phyloP scores from a whole-genome alignment of 2,329 filamentous ascomycete genomes.

The Nannizziopsis arthrosporioides region DNA sequence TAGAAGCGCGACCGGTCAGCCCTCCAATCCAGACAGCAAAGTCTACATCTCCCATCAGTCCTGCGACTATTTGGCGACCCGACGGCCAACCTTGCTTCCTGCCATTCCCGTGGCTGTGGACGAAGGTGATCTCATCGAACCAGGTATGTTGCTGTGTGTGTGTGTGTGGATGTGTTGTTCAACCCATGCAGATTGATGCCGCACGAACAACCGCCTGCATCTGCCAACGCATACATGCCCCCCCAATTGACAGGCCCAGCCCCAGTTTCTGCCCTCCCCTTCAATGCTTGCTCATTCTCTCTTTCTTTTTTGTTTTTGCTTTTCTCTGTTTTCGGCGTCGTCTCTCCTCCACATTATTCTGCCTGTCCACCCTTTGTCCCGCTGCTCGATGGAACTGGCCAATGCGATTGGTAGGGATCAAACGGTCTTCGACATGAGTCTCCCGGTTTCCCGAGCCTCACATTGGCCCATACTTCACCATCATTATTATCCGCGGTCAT shows the following conservation, averaged over 20 bases:
- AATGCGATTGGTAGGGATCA: no score
- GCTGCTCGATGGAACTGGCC: no score
- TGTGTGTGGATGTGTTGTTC: slow-evolving; percentile 10
- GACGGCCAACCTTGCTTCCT: no score
- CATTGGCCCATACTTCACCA: no score
- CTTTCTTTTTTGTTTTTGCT: neutral
- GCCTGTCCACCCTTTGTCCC: no score
- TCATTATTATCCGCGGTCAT: no score
- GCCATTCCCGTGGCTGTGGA: neutral
- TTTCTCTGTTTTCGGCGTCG: neutral
- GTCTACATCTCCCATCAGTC: no score
- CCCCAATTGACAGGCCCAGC: slow-evolving; percentile 5
- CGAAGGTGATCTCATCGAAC: slow-evolving; percentile 1
- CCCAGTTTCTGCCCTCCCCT: neutral
- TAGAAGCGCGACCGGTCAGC: no score
- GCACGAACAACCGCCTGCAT: slow-evolving; percentile 9
- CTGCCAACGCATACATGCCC: slow-evolving; percentile 15
- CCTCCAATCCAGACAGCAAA: no score
- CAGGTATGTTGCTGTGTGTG: slow-evolving; percentile 6
- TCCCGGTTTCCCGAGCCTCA: no score
- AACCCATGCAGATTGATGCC: slow-evolving; percentile 10
- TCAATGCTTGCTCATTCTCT: neutral
- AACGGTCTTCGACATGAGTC: no score
- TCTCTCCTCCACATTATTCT: neutral
- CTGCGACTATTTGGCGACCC: no score